Evolutionary conservation across 257 asterid genomes (phyloP), one percentile per base, ranked within the genome.

Genomic region (Solanum microdontum): DNA sequence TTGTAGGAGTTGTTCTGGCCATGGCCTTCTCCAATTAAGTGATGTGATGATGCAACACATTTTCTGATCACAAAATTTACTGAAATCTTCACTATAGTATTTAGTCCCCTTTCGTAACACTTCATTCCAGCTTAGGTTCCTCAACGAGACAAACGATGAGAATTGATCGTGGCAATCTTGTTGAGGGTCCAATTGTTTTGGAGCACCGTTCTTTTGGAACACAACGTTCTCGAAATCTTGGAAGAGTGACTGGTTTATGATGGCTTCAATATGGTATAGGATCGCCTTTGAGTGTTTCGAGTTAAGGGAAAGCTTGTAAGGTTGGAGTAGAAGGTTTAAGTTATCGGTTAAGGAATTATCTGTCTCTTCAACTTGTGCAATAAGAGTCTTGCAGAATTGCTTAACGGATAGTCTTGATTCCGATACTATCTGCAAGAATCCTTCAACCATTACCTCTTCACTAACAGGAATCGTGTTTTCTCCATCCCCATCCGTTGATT

Each of bases 1-100:
- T 69, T 95, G 98, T 12, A 97, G 98, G 28, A 95, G 95, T 87
- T 94, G 95, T 91, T 97, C 99, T 2, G 98, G 93, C 99, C 99
- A 97, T 30, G 96, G 95, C 87, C 94, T 93, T 3, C 91, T 94
- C 98, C 98, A 95, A 55, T 94, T 94, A 14, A 95, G 88, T 12
- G 90, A 82, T 6, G 92, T 82, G 12, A 94, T 91, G 12, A 97
- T 91, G 28, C 90, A 92, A 77, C 95, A 94, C 99, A 97, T 97
- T 66, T 95, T 97, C 90, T 97, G 92, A 91, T 97, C 99, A 68
- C 99, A 97, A 34, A 95, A 97, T 88, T 88, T 94, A 84, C 98
- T 95, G 74, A 97, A 95, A 37, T 95, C 98, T 28, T 94, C 99
- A 37, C 99, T 94, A 87, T 97, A 97, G 66, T 92, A 93, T 88